phyloP scores from a whole-genome alignment of 2,329 filamentous ascomycete genomes.

The Zarea fungicola region DNA sequence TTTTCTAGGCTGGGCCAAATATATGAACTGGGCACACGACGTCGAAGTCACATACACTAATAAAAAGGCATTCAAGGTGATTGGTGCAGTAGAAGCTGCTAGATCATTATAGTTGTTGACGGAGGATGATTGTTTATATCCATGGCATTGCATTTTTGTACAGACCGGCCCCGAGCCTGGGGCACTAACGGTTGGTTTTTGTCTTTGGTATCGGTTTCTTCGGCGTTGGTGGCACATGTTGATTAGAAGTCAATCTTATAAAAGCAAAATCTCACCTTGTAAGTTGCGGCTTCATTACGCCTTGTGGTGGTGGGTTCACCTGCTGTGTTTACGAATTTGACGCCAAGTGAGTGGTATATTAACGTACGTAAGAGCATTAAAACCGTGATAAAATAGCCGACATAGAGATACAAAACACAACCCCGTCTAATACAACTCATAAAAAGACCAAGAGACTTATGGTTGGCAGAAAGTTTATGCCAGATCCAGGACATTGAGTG shows the following conservation, averaged over 20 bases:
- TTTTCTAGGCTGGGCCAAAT: conserved; percentile 73
- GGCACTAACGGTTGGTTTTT: not conserved
- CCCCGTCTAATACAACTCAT: no score
- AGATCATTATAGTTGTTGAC: conserved; percentile 41
- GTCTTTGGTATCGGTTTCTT: not conserved
- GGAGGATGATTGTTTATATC: not conserved
- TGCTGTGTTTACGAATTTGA: not conserved
- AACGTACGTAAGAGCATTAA: not conserved
- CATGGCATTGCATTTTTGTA: not conserved
- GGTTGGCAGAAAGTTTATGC: no score
- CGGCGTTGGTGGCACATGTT: conserved; percentile 3
- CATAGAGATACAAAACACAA: not conserved
- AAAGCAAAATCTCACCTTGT: not conserved
- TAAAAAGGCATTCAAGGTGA: conserved; percentile 57
- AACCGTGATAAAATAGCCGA: not conserved
- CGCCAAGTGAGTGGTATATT: conserved; percentile 3
- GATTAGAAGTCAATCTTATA: not conserved
- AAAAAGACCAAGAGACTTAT: no score
- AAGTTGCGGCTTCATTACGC: not conserved
- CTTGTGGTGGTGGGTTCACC: not conserved
- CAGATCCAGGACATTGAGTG: no score
- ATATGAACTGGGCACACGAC: conserved; percentile 89
- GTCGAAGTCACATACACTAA: conserved; percentile 66
- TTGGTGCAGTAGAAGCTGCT: conserved; percentile 58
- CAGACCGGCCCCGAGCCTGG: not conserved